phyloP scores from a whole-genome alignment of 352 stramenopile species.

The Phytophthora melonis region DNA sequence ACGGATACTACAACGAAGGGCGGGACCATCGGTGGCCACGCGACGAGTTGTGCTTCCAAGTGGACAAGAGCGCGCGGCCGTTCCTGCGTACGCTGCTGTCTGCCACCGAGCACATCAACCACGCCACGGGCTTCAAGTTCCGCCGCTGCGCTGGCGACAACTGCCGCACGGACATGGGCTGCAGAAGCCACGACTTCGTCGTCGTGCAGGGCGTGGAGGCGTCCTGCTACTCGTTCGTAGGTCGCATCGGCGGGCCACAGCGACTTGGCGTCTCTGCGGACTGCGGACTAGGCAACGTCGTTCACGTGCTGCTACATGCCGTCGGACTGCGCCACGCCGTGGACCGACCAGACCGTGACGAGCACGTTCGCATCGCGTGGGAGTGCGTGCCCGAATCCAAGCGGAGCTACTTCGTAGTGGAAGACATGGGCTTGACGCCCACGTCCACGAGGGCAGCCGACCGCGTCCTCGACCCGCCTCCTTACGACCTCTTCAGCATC shows the following conservation, averaged over 20 bases:
- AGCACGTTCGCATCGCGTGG: constrained; percentile 83
- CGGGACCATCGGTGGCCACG: constrained; percentile 78
- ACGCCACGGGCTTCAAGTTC: constrained; percentile 77
- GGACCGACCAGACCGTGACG: constrained; percentile 74
- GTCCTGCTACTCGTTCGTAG: constrained; percentile 84
- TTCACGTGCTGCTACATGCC: constrained; percentile 83
- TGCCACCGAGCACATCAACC: constrained; percentile 69
- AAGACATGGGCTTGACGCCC: constrained; percentile 45
- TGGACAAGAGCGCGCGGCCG: constrained; percentile 51
- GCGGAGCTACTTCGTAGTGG: constrained; percentile 73
- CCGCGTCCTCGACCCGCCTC: constrained; percentile 25
- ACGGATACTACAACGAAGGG: constrained; percentile 86
- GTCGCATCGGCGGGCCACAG: constrained; percentile 74
- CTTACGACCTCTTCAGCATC: constrained; percentile 89
- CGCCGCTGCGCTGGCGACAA: constrained; percentile 54
- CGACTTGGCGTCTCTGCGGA: constrained; percentile 71
- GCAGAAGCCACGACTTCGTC: constrained; percentile 65
- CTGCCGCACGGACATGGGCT: constrained; percentile 55
- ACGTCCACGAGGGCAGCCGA: constrained; percentile 29
- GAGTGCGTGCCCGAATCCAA: constrained; percentile 77
- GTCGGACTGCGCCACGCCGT: constrained; percentile 79
- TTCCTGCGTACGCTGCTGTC: constrained; percentile 56
- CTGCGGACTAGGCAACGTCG: constrained; percentile 78
- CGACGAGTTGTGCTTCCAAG: constrained; percentile 72
- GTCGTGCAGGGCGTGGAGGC: constrained; percentile 59